Percentiles rank a stretch among this genome's conserved stretches.
These are phyloP conservation scores for Corinectria fuckeliana DNA, from an alignment of 2,329 filamentous ascomycete species.

Conservation along the genomic window DNA sequence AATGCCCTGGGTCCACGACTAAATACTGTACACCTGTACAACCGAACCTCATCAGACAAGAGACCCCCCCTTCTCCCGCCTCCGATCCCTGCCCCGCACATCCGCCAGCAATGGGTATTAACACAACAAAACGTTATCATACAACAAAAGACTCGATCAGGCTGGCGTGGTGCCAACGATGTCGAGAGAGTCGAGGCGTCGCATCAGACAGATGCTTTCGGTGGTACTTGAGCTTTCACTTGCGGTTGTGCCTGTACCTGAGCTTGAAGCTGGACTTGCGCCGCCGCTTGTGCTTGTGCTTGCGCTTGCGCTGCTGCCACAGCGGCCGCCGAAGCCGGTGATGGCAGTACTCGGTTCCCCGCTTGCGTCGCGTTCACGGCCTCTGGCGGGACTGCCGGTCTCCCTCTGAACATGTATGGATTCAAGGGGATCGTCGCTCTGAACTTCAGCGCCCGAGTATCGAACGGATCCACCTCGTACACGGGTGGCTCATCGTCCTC, in stretches of 20 bases:
- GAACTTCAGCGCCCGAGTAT: constrained; percentile 65
- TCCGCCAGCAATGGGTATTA: constrained; percentile 37
- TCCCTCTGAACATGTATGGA: constrained; percentile 48
- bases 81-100: constrained; percentile 1
- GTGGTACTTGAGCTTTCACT: constrained; percentile 29
- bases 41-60: constrained; percentile 19
- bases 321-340: constrained; percentile 30
- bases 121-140: constrained; percentile 36
- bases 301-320: constrained; percentile 22
- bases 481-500: constrained; percentile 80
- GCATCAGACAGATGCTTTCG: constrained; percentile 20
- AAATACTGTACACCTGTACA: constrained; percentile 33
- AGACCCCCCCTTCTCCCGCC: constrained; percentile 14
- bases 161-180: neutral
- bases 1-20: constrained; percentile 40
- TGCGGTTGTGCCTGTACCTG: constrained; percentile 15
- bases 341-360: constrained; percentile 36
- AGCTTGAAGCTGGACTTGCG: constrained; percentile 30
- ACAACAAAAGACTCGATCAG: constrained; percentile 25
- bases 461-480: constrained; percentile 78
- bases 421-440: constrained; percentile 63
- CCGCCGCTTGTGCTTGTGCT: constrained; percentile 30
- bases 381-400: constrained; percentile 44
- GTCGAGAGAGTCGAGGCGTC: neutral
- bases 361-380: constrained; percentile 32